Conservation (phyloP, 1,284 basidiomycete species). For the Heliocybe sulcata region DNA sequence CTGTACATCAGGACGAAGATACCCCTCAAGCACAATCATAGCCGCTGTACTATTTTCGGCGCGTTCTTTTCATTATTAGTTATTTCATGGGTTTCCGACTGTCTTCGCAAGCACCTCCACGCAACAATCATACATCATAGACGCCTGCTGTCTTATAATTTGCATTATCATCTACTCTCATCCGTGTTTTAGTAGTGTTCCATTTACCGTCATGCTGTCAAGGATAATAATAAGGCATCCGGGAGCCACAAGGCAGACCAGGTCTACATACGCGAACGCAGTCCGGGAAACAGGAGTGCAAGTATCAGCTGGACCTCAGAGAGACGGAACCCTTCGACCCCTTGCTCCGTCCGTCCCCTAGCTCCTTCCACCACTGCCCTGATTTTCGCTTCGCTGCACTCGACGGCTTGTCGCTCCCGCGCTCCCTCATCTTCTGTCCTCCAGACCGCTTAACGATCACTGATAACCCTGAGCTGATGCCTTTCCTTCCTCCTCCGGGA, state of each 20-base stretch:
- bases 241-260: no score
- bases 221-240: not conserved
- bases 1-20: not conserved
- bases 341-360: constrained; percentile 19
- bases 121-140: not conserved
- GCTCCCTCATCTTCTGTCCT: constrained; percentile 4
- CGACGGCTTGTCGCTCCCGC: not conserved
- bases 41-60: not conserved
- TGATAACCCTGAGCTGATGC: constrained; percentile 69
- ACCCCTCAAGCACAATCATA: not conserved
- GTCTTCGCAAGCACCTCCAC: not conserved
- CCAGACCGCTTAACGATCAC: constrained; percentile 37
- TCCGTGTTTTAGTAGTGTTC: not conserved
- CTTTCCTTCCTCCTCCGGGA: constrained; percentile 54
- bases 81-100: not conserved
- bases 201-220: not conserved
- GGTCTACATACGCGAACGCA: no score
- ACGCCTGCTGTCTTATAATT: not conserved
- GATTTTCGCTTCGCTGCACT: constrained; percentile 6
- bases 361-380: constrained; percentile 39
- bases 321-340: constrained; percentile 11
- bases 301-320: not conserved
- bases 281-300: not conserved
- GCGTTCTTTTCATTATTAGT: not conserved
- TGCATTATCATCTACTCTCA: not conserved